These are phyloP conservation scores for Candida sithepensis DNA, from an alignment of 805 yeast species.

Conservation along the genomic window DNA sequence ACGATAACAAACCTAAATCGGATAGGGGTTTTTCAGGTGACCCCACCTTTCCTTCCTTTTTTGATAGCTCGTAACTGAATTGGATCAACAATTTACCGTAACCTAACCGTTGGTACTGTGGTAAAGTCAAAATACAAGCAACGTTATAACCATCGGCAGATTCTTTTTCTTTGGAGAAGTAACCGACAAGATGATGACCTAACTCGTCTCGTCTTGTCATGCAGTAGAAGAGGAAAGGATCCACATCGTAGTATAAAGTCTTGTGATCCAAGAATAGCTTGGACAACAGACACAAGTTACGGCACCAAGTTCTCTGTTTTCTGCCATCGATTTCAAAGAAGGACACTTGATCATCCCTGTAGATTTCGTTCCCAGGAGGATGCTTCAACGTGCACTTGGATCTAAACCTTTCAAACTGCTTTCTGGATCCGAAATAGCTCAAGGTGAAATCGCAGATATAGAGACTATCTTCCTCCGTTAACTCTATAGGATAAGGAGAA, in stretches of 20 bases:
- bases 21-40: constrained; percentile 97
- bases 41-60: constrained; percentile 85
- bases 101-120: constrained; percentile 95
- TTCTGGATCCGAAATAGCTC: constrained; percentile 81
- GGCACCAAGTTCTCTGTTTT: constrained; percentile 95
- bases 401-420: constrained; percentile 91
- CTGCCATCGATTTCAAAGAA: constrained; percentile 98
- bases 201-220: constrained; percentile 87
- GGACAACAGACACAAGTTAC: constrained; percentile 86
- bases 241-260: constrained; percentile 95
- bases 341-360: constrained; percentile 87
- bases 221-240: constrained; percentile 92
- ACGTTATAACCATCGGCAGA: constrained; percentile 93
- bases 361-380: constrained; percentile 98
- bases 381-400: constrained; percentile 83
- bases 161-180: constrained; percentile 95
- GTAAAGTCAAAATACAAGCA: constrained; percentile 93
- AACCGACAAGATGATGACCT: constrained; percentile 96
- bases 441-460: constrained; percentile 90
- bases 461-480: constrained; percentile 86
- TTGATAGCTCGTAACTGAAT: constrained; percentile 86
- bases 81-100: constrained; percentile 89
- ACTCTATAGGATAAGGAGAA: constrained; percentile 93
- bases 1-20: constrained; percentile 88
- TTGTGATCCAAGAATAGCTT: constrained; percentile 93